phyloP scores from a whole-genome alignment of 2,329 filamentous ascomycete genomes.

The Lachnellula subtilissima region DNA sequence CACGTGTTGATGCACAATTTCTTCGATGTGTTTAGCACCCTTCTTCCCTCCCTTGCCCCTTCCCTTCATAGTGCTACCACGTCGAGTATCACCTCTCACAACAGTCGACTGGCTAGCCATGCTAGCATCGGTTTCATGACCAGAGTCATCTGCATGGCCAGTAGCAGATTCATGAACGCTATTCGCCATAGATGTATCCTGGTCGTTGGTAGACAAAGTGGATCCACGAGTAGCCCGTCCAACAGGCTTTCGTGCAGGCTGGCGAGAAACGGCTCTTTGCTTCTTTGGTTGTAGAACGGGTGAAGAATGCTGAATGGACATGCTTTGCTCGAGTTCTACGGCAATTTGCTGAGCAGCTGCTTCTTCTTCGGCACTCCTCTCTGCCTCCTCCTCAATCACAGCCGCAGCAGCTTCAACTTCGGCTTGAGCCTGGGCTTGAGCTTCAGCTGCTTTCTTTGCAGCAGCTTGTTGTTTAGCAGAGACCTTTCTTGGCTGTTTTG shows the following conservation, averaged over 20 bases:
- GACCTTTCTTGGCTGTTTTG: conserved; percentile 26
- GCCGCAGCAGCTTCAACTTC: conserved; percentile 23
- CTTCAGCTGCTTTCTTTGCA: conserved; percentile 22
- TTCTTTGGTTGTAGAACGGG: conserved; percentile 21
- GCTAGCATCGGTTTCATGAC: conserved; percentile 31
- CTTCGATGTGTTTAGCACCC: conserved; percentile 20
- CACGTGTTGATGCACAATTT: conserved; percentile 17
- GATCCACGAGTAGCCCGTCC: conserved; percentile 20
- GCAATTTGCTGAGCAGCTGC: conserved; percentile 18
- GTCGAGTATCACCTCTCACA: conserved; percentile 19
- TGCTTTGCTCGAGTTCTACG: conserved; percentile 22
- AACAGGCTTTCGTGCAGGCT: conserved; percentile 12
- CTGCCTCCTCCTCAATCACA: conserved; percentile 17
- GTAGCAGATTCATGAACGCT: conserved; percentile 11
- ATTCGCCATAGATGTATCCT: conserved; percentile 7
- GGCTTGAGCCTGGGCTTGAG: conserved; percentile 15
- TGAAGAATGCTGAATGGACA: conserved; percentile 22
- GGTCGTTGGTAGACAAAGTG: conserved; percentile 14
- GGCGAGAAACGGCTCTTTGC: conserved; percentile 15
- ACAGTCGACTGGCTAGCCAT: conserved; percentile 28
- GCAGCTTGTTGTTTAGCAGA: conserved; percentile 29
- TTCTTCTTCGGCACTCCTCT: conserved; percentile 13
- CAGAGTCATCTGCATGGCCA: conserved; percentile 29
- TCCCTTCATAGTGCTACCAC: conserved; percentile 22
- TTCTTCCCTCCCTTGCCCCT: conserved; percentile 27